Evolutionary conservation across 208 protist genomes (phyloP), one percentile per base, ranked within the genome.

Genomic region (Trypanosoma lewisi): DNA sequence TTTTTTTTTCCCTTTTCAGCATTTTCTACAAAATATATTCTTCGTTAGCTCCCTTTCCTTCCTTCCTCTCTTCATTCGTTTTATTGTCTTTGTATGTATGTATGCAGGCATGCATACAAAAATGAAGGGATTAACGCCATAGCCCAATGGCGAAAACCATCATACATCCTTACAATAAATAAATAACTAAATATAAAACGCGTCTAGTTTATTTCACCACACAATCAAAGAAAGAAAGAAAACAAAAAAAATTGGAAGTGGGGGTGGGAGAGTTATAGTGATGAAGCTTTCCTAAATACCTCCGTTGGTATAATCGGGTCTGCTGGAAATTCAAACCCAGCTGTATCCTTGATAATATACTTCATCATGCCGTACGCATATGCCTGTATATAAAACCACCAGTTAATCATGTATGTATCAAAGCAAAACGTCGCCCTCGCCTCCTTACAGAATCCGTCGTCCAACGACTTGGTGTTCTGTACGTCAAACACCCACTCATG

Each of bases 291-390:
- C 64, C 66, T 58, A 45, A 92, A 87, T 34, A 87, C 27, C 37
- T 83, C 80, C 16, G 72, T 75, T 19, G 77, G 68, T 9, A 64
- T 67, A 16, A 49, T 63, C 0, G 75, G 82, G 11, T 67, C 31
- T 50, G 54, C 64, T 30, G 85, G 85, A 16, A 49, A 25, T 33
- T 71, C 28, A 33, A 83, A 76, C 52, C 60, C 44, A 14, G 55
- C 75, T 17, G 69, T 83, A 47, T 90, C 78, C 23, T 72, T 62
- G 28, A 93, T 53, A 49, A 93, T 84, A 70, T 87, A 53, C 67
- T 90, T 85, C 33, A 88, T 64, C 34, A 93, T 71, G 49, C 87
- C 87, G 56, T 85, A 82, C 37, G 63, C 71, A 71, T 93, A 93
- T 36, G 75, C 50, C 57, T 87, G 80, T n/a, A 63, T 57, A 70